Conservation (phyloP, 2,329 filamentous ascomycete species). For the Aspergillus flavus region DNA sequence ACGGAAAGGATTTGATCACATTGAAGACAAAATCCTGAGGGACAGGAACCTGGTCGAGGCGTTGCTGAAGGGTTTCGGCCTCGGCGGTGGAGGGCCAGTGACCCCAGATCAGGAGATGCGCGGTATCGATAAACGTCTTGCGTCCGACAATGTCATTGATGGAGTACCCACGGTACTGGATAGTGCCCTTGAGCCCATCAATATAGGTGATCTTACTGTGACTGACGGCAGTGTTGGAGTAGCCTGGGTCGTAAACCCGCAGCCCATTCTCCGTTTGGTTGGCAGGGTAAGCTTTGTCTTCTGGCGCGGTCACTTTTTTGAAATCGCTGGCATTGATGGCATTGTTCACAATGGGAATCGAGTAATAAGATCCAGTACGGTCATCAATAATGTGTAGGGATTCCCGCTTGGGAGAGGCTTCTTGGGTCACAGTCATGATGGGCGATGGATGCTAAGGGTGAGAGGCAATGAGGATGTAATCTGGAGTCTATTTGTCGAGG, state of each 20-base stretch:
- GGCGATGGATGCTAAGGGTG: not conserved
- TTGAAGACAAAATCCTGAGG: constrained; percentile 45
- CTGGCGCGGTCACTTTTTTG: not conserved
- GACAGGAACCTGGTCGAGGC: not conserved
- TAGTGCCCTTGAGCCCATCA: constrained; percentile 2
- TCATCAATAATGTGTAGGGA: not conserved
- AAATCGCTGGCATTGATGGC: constrained; percentile 7
- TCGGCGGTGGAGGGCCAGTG: constrained; percentile 46
- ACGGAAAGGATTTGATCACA: constrained; percentile 41
- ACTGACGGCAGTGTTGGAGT: constrained; percentile 2
- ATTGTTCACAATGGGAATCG: constrained; percentile 4
- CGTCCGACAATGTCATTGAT: constrained; percentile 55
- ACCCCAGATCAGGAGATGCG: constrained; percentile 56
- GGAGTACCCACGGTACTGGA: constrained; percentile 55
- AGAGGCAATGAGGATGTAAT: not conserved
- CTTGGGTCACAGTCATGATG: not conserved
- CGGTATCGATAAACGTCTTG: constrained; percentile 53
- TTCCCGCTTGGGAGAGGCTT: not conserved
- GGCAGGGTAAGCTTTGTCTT: not conserved
- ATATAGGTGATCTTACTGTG: constrained; percentile 6
- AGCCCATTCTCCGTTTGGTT: constrained; percentile 1
- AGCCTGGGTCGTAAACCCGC: constrained; percentile 1
- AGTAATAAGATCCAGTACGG: constrained; percentile 1
- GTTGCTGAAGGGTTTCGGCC: not conserved
- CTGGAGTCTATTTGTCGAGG: not conserved